These are phyloP conservation scores for Nemania sp. DNA, from an alignment of 2,329 filamentous ascomycete species.

Conservation along the genomic window DNA sequence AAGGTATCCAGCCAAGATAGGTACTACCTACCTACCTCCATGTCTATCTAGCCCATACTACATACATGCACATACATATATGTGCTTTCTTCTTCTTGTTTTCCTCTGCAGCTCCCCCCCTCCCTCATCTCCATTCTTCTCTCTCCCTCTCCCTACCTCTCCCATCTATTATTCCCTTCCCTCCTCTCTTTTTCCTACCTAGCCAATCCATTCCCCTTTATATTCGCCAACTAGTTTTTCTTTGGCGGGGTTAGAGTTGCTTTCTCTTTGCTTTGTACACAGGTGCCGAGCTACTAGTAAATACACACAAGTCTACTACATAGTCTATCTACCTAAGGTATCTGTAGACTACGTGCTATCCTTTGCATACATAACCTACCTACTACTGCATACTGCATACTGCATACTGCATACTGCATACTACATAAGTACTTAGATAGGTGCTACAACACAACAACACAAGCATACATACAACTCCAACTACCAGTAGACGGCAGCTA, in stretches of 20 bases:
- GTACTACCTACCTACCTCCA: too few species aligned
- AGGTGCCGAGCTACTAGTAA: not conserved
- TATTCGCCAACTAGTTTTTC: not conserved
- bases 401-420: too few species aligned
- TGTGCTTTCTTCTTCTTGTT: too few species aligned
- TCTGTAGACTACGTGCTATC: too few species aligned
- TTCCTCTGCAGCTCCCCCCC: not conserved
- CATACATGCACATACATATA: not conserved
- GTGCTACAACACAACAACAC: not conserved
- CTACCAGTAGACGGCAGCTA: conserved; percentile 23
- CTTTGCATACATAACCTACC: too few species aligned
- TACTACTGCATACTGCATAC: too few species aligned
- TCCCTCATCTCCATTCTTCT: not conserved
- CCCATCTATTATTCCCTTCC: not conserved
- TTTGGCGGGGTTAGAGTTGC: not conserved
- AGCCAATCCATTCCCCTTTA: not conserved
- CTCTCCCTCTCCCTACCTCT: not conserved
- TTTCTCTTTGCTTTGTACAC: conserved; percentile 20
- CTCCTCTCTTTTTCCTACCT: not conserved
- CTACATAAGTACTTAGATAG: too few species aligned
- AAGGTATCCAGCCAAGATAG: not conserved
- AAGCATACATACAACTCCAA: not conserved
- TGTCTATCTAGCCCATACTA: not conserved
- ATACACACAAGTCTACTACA: too few species aligned
- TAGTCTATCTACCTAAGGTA: too few species aligned